Conservation (phyloP, 2,329 filamentous ascomycete species). For the Calonectria pseudoturangicola region DNA sequence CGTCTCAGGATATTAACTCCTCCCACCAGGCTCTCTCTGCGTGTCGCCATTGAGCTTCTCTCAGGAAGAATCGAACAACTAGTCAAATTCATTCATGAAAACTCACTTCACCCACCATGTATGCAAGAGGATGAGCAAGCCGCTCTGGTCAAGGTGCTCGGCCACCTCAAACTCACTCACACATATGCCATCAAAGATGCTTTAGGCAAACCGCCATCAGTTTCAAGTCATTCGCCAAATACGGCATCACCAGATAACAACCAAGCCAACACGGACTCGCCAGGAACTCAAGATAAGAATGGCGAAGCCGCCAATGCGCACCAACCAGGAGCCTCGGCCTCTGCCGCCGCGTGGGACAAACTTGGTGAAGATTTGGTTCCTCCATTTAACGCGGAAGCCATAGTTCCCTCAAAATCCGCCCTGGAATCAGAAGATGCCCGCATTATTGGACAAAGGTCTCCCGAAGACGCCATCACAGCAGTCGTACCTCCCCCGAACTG, state of each 20-base stretch:
- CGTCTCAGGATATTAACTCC: background rate
- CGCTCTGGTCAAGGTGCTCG: constrained; percentile 43
- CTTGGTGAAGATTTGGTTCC: background rate
- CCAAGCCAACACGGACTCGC: background rate
- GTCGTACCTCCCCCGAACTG: constrained; percentile 32
- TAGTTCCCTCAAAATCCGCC: background rate
- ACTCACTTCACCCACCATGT: constrained; percentile 60
- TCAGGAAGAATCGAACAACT: constrained; percentile 44
- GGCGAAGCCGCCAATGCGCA: background rate
- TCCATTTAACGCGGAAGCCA: constrained; percentile 10
- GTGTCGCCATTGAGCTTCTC: constrained; percentile 45
- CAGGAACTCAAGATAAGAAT: constrained; percentile 8
- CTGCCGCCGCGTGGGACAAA: constrained; percentile 29
- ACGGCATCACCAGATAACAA: constrained; percentile 22
- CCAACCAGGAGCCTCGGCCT: background rate
- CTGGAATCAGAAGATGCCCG: constrained; percentile 24
- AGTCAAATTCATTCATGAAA: constrained; percentile 62
- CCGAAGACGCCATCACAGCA: constrained; percentile 27
- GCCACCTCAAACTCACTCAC: constrained; percentile 42
- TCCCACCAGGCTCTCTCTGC: constrained; percentile 39
- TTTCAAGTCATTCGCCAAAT: constrained; percentile 16
- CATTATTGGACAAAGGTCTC: constrained; percentile 20
- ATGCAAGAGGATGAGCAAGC: constrained; percentile 56
- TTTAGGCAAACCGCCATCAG: constrained; percentile 16
- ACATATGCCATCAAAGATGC: constrained; percentile 43